A percentile compares a stretch with the other conserved stretches of the same genome.
Evolutionary conservation across 305 asterid species (phyloP).

Genomic region (Fraxinus greggii): DNA sequence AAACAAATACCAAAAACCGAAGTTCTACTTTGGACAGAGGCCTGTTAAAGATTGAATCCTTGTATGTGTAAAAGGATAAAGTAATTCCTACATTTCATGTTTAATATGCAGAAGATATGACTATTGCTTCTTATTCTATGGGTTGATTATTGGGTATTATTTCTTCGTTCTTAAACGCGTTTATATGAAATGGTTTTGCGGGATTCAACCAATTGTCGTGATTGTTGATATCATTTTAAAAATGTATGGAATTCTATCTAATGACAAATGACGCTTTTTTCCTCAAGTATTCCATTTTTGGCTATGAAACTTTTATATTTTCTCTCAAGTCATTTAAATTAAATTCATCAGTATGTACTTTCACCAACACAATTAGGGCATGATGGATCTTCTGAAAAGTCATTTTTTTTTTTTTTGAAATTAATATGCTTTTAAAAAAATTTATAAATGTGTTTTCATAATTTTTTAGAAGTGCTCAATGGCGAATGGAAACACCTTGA

Average conservation of each 20-base stretch:
- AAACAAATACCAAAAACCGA: constrained; percentile 5
- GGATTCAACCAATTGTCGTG: neutral
- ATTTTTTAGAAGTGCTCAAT: too few relatives aligned
- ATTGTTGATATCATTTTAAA: neutral
- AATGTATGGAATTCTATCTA: neutral
- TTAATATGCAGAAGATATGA: neutral
- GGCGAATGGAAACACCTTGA: too few relatives aligned
- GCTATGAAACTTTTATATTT: neutral
- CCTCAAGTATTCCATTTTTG: neutral
- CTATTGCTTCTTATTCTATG: neutral
- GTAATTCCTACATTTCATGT: neutral
- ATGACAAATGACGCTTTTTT: neutral
- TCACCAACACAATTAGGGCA: neutral
- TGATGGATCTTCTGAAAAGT: neutral
- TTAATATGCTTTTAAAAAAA: too few relatives aligned
- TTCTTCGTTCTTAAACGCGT: neutral
- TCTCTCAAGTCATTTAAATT: neutral
- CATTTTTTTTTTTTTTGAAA: neutral
- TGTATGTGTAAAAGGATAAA: neutral
- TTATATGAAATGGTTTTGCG: neutral
- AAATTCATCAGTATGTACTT: neutral
- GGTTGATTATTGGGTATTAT: neutral
- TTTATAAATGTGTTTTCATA: neutral
- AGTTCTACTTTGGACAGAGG: neutral
- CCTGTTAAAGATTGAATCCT: neutral